Percentiles rank a stretch among this genome's conserved stretches.
Evolutionary conservation across 2,329 filamentous ascomycete species (phyloP).

Genomic region (Penicillium thymicola): DNA sequence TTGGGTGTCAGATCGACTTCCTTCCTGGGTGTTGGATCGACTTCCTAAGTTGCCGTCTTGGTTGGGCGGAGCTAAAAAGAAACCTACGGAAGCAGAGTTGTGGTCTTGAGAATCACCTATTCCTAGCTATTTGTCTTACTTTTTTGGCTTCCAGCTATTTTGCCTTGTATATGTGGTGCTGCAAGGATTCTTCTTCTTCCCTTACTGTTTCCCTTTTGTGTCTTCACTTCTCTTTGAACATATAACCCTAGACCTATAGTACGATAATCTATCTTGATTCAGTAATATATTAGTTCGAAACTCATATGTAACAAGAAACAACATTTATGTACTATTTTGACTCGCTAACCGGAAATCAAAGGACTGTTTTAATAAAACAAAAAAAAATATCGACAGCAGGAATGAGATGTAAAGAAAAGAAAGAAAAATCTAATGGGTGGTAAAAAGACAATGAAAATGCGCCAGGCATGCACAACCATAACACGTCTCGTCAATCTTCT

Average conservation of each 20-base stretch:
- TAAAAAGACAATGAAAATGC: conserved; percentile 14
- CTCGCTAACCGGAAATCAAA: conserved; percentile 2
- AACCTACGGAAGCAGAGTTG: conserved; percentile 16
- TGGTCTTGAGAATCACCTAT: conserved; percentile 15
- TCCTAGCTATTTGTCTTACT: not conserved
- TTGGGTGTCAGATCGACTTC: conserved; percentile 1
- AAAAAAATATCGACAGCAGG: not conserved
- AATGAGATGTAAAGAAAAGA: not conserved
- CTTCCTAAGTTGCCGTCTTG: conserved; percentile 6
- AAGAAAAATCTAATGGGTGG: conserved; percentile 4
- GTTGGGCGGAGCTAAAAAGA: conserved; percentile 2
- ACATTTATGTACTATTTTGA: conserved; percentile 6
- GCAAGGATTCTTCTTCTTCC: not conserved
- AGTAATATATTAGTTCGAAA: not conserved
- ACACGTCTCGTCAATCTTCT: conserved; percentile 16
- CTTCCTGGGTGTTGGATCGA: conserved; percentile 1
- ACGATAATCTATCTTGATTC: not conserved
- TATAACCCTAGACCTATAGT: not conserved
- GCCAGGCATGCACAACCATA: conserved; percentile 13
- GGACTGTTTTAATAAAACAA: not conserved
- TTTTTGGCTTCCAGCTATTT: not conserved
- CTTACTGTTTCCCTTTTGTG: not conserved
- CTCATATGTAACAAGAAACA: not conserved
- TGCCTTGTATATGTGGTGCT: not conserved
- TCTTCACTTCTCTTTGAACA: not conserved